phyloP scores from a whole-genome alignment of 2,329 filamentous ascomycete species.

The Hymenoscyphus salicellus region DNA sequence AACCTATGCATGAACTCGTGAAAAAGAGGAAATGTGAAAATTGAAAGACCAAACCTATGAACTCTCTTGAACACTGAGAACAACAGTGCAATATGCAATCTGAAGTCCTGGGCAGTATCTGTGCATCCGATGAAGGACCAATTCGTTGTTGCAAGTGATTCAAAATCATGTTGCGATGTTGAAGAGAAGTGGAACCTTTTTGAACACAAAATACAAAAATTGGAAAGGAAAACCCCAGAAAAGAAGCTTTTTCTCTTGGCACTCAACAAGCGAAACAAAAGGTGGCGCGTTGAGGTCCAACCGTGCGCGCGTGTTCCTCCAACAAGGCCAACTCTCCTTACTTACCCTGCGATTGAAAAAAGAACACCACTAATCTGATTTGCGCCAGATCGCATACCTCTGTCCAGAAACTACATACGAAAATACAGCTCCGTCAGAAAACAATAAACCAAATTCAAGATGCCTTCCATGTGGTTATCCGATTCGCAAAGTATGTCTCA shows the following conservation, averaged over 20 bases:
- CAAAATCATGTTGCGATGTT: background rate
- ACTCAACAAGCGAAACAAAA: background rate
- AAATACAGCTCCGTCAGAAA: background rate
- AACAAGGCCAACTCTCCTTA: constrained; percentile 16
- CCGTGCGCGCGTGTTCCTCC: constrained; percentile 6
- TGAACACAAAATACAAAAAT: background rate
- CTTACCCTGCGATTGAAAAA: background rate
- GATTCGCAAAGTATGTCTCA: constrained; percentile 78
- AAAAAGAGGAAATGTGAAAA: constrained; percentile 3
- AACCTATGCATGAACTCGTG: background rate
- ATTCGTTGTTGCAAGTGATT: background rate
- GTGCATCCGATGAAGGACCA: too few species aligned
- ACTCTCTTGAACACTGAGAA: background rate
- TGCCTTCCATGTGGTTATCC: constrained; percentile 80
- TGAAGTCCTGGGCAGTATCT: background rate
- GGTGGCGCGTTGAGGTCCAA: constrained; percentile 9
- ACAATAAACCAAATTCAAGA: constrained; percentile 22
- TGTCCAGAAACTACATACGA: background rate
- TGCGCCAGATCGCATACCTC: background rate
- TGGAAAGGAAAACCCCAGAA: background rate
- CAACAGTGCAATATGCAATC: too few species aligned
- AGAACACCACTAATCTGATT: background rate
- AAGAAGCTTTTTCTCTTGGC: constrained; percentile 6
- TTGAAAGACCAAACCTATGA: background rate
- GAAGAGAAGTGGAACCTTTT: background rate